Evolutionary conservation across 2,329 filamentous ascomycete species (phyloP).

Genomic region (Zalaria sp.): DNA sequence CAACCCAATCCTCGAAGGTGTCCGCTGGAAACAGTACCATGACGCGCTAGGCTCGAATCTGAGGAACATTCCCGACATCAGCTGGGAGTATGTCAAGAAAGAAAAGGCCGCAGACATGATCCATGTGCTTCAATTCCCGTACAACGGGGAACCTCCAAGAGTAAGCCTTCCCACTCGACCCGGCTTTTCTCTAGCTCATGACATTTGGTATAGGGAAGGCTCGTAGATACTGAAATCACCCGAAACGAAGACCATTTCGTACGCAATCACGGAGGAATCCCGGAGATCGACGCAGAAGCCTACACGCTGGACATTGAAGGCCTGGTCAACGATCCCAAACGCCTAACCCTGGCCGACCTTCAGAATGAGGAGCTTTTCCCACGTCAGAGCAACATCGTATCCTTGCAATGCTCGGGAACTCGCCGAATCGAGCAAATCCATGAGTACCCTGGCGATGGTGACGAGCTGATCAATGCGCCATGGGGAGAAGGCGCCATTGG

Average conservation of each 20-base stretch:
- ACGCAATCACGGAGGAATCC: constrained; percentile 59
- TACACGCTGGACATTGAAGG: constrained; percentile 45
- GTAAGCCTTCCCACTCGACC: constrained; percentile 1
- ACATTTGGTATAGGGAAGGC: constrained; percentile 23
- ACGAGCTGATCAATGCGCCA: constrained; percentile 18
- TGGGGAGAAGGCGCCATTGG: constrained; percentile 55
- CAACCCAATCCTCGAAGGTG: constrained; percentile 30
- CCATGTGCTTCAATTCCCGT: constrained; percentile 33
- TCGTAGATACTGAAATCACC: constrained; percentile 46
- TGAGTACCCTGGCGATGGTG: constrained; percentile 50
- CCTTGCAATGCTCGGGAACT: constrained; percentile 55
- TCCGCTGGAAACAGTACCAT: constrained; percentile 32
- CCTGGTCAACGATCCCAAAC: constrained; percentile 43
- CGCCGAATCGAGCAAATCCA: constrained; percentile 55
- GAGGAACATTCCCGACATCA: constrained; percentile 39
- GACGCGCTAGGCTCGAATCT: constrained; percentile 26
- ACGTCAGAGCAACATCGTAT: constrained; percentile 42
- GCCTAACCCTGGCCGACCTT: constrained; percentile 44
- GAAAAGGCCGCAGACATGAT: constrained; percentile 33
- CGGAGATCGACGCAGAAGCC: constrained; percentile 44
- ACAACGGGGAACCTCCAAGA: constrained; percentile 30
- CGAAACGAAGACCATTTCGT: constrained; percentile 52
- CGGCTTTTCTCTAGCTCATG: neutral
- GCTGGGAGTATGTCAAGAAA: constrained; percentile 28
- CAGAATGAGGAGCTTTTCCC: constrained; percentile 47